These are phyloP conservation scores for Aspergillus sclerotiicarbonarius DNA, from an alignment of 495 filamentous ascomycete species.

Conservation along the genomic window DNA sequence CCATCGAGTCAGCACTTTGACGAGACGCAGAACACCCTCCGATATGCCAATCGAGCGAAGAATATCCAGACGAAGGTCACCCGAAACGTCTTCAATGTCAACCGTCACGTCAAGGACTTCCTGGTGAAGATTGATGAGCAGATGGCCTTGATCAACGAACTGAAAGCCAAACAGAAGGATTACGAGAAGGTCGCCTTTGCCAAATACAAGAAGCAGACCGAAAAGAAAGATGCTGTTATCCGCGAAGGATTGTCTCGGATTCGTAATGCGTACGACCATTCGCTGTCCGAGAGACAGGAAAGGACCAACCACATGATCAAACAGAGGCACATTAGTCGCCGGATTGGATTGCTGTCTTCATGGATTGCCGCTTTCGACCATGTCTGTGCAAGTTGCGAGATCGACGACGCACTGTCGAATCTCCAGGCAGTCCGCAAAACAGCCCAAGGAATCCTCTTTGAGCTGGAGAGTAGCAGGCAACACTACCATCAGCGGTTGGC, in stretches of 20 bases:
- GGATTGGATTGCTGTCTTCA: constrained; percentile 76
- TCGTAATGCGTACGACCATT: constrained; percentile 79
- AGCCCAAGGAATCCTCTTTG: constrained; percentile 80
- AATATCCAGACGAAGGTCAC: constrained; percentile 99
- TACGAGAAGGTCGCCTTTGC: constrained; percentile 80
- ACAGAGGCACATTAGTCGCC: constrained; percentile 75
- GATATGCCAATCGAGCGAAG: constrained; percentile 97
- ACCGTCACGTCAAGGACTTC: constrained; percentile 98
- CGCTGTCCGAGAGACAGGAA: constrained; percentile 73
- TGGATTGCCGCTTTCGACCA: constrained; percentile 94
- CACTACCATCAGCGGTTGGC: constrained; percentile 81
- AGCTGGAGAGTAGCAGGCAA: constrained; percentile 84
- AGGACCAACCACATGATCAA: constrained; percentile 78
- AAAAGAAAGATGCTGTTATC: constrained; percentile 76
- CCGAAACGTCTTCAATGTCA: constrained; percentile 97
- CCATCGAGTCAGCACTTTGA: constrained; percentile 97
- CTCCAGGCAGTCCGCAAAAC: constrained; percentile 79
- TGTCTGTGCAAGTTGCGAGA: constrained; percentile 68
- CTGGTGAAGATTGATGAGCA: constrained; percentile 97
- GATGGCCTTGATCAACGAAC: constrained; percentile 86
- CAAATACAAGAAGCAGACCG: constrained; percentile 84
- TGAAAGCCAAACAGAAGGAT: constrained; percentile 89
- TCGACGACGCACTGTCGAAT: constrained; percentile 62
- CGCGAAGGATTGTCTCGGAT: constrained; percentile 80
- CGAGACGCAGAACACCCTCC: constrained; percentile 96